These are phyloP conservation scores for Panicum miliaceum DNA, from an alignment of 176 grass and related monocot species.

Conservation along the genomic window DNA sequence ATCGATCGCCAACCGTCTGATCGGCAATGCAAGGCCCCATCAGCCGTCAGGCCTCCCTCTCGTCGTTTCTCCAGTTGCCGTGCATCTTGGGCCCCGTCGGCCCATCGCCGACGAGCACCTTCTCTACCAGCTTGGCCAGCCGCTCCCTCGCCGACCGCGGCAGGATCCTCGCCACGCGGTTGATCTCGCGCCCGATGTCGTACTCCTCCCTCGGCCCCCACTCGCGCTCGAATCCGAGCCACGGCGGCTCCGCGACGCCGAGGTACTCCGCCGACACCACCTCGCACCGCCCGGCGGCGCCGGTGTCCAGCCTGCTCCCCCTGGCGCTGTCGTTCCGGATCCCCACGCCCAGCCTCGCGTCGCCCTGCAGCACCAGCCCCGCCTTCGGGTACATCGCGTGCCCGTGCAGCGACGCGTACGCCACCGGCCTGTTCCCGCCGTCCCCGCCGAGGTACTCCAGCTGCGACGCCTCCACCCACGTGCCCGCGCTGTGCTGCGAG, in stretches of 20 bases:
- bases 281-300: slow-evolving; percentile 47
- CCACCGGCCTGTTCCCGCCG: slow-evolving; percentile 50
- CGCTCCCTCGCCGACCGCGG: slow-evolving; percentile 45
- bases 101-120: slow-evolving; percentile 70
- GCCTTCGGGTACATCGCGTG: slow-evolving; percentile 73
- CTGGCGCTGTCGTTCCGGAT: slow-evolving; percentile 82
- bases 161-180: slow-evolving; percentile 59
- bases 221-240: slow-evolving; percentile 69
- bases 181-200: slow-evolving; percentile 66
- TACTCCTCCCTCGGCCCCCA: slow-evolving; percentile 91
- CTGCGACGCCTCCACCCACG: slow-evolving; percentile 73
- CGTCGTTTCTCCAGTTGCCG: slow-evolving; percentile 69
- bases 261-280: slow-evolving; percentile 79
- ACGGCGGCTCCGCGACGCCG: slow-evolving; percentile 54
- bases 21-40: too few relatives aligned
- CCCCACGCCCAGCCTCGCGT: slow-evolving; percentile 63
- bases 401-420: slow-evolving; percentile 69
- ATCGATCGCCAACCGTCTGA: neutral
- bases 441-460: slow-evolving; percentile 56
- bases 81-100: slow-evolving; percentile 84
- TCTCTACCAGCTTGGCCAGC: slow-evolving; percentile 52
- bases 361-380: slow-evolving; percentile 71
- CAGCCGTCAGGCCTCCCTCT: slow-evolving; percentile 34
- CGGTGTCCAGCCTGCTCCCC: slow-evolving; percentile 60
- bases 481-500: slow-evolving; percentile 67